Percentiles rank a stretch among this genome's conserved stretches.
phyloP scores from a whole-genome alignment of 1,284 basidiomycete species.

The Entoloma clypeatum region DNA sequence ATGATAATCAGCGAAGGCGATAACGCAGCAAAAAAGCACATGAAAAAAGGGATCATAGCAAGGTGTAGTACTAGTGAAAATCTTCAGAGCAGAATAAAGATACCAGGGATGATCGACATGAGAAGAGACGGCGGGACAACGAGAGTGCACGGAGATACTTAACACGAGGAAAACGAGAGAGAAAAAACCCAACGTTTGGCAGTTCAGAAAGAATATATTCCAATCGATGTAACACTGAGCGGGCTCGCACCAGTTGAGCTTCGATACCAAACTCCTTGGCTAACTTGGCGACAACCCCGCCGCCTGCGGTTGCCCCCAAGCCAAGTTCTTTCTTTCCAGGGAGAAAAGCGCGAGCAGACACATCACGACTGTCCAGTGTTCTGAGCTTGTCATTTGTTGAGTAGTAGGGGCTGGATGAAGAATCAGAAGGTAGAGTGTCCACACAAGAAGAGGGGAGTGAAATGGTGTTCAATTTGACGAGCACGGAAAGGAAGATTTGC shows the following conservation, averaged over 20 bases:
- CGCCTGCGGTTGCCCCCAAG: no score
- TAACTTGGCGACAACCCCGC: slow-evolving; percentile 42
- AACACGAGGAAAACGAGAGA: slow-evolving; percentile 11
- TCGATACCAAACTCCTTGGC: slow-evolving; percentile 73
- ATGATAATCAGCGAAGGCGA: slow-evolving; percentile 4
- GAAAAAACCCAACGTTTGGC: no score
- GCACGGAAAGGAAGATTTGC: slow-evolving; percentile 30
- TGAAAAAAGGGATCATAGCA: slow-evolving; percentile 7
- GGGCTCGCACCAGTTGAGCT: slow-evolving; percentile 61
- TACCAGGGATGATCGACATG: slow-evolving; percentile 2
- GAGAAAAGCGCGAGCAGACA: slow-evolving; percentile 10
- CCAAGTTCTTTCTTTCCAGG: slow-evolving; percentile 11
- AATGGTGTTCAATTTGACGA: slow-evolving; percentile 26
- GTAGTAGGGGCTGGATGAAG: slow-evolving; percentile 9
- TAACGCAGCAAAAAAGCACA: slow-evolving; percentile 5
- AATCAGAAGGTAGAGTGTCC: slow-evolving; percentile 3
- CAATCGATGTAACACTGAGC: slow-evolving; percentile 27
- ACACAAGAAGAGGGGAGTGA: slow-evolving; percentile 9
- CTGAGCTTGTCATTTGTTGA: slow-evolving; percentile 15
- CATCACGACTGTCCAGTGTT: slow-evolving; percentile 17
- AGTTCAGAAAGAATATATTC: no score
- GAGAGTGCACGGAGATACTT: slow-evolving; percentile 10
- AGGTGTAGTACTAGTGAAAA: no score
- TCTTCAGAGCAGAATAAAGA: slow-evolving; percentile 14
- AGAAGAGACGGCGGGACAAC: not conserved